phyloP scores from a whole-genome alignment of 352 stramenopile species.

The Peronosclerospora sorghi region DNA sequence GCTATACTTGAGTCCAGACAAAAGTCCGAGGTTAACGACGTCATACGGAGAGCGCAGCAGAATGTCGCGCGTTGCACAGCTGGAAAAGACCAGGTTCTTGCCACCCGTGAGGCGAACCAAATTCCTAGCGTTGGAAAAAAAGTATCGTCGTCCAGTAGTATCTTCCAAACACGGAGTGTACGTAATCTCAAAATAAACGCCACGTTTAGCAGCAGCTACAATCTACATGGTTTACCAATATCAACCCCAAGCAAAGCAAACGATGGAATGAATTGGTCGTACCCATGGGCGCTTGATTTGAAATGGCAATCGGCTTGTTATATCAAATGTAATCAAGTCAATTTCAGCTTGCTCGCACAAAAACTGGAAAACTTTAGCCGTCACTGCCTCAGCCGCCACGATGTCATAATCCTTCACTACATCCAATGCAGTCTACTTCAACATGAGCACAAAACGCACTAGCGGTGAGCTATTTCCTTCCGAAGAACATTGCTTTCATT shows the following conservation, averaged over 20 bases:
- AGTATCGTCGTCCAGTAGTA: conserved; percentile 67
- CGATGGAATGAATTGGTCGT: conserved; percentile 7
- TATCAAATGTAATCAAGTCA: conserved; percentile 76
- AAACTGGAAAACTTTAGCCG: conserved; percentile 72
- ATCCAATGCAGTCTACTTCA: conserved; percentile 33
- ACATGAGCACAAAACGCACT: neutral
- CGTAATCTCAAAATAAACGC: conserved; percentile 70
- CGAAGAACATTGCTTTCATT: neutral
- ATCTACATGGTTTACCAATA: conserved; percentile 24
- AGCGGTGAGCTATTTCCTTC: neutral
- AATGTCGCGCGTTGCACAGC: conserved; percentile 58
- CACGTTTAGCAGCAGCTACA: conserved; percentile 55
- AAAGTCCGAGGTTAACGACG: conserved; percentile 64
- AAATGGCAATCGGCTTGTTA: conserved; percentile 70
- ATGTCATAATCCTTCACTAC: conserved; percentile 65
- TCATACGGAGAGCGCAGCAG: conserved; percentile 75
- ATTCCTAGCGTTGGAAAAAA: conserved; percentile 79
- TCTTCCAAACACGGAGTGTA: conserved; percentile 70
- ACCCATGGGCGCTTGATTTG: conserved; percentile 66
- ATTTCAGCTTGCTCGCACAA: conserved; percentile 70
- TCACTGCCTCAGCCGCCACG: conserved; percentile 54
- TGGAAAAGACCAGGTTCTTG: conserved; percentile 62
- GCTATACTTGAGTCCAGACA: conserved; percentile 59
- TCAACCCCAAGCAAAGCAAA: neutral
- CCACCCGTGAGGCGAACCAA: conserved; percentile 62